phyloP scores from a whole-genome alignment of 2,329 filamentous ascomycete genomes.

The Ilyonectria robusta region DNA sequence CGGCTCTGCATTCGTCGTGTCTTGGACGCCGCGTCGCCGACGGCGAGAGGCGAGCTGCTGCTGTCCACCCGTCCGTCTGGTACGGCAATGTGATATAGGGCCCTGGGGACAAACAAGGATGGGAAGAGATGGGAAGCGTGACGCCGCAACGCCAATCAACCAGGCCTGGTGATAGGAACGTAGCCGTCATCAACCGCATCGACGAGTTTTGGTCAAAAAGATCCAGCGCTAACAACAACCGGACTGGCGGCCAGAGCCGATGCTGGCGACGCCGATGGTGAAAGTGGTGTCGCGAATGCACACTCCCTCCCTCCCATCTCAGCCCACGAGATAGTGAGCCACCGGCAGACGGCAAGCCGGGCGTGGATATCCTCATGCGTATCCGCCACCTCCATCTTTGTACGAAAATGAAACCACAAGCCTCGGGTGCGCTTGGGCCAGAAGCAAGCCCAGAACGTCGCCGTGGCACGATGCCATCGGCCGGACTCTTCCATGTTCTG shows the following conservation, averaged over 20 bases:
- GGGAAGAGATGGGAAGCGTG: constrained; percentile 19
- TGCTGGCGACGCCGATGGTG: constrained; percentile 29
- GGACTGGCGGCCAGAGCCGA: constrained; percentile 33
- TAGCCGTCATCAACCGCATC: constrained; percentile 30
- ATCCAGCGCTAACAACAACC: constrained; percentile 31
- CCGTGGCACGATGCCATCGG: constrained; percentile 10
- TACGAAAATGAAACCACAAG: constrained; percentile 20
- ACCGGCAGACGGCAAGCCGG: constrained; percentile 6
- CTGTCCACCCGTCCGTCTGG: constrained; percentile 5
- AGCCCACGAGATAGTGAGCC: constrained; percentile 25
- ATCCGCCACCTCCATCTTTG: constrained; percentile 22
- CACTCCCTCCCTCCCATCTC: constrained; percentile 43
- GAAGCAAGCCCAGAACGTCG: constrained; percentile 10
- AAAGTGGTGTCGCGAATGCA: constrained; percentile 38
- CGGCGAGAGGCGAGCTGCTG: background rate
- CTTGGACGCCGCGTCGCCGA: constrained; percentile 8
- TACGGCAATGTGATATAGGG: constrained; percentile 8
- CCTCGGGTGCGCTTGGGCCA: background rate
- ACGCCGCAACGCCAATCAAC: constrained; percentile 17
- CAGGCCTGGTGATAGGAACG: constrained; percentile 18
- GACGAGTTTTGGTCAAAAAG: constrained; percentile 28
- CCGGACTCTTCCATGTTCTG: constrained; percentile 27
- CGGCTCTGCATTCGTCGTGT: constrained; percentile 21
- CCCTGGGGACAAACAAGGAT: background rate
- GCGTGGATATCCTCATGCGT: constrained; percentile 18